Evolutionary conservation across 768 basidiomycete species (phyloP), one percentile per base, ranked within the genome.

Genomic region (Cyclocybe aegerita): DNA sequence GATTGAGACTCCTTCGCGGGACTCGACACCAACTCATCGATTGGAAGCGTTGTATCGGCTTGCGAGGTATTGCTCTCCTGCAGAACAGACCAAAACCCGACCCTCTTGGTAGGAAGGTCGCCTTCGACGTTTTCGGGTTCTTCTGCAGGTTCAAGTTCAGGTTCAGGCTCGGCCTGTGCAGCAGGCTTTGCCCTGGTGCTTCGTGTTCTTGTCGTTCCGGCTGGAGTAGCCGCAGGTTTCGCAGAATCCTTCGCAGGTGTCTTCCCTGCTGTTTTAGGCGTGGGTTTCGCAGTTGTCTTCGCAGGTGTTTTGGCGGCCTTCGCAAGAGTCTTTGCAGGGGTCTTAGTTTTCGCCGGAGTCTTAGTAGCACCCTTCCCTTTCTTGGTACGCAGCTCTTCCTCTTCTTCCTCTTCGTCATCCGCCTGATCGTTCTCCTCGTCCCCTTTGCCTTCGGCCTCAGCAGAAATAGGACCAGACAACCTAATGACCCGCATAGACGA

Each of bases 71-170:
- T 5, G 5, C 23, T 54, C 23, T 54, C 54, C n/a, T 55, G 56
- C 11, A 60, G 54, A 12, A 54, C 43, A 41, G 30, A 52, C 58
- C 57, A 60, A n/a, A 53, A 54, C 34, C 56, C 42, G 23, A 56
- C 7, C 10, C 4, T 23, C 23, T 23, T 23, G 3, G 23, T 5
- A 23, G 23, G 23, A 23, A 5, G 23, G 23, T 23, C 5, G 23
- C 4, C 7, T 10, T 33, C 12, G 15, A 7, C 37, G 48, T 29
- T 6, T 9, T 34, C 47, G 31, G 17, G 14, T 46, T 37, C 23
- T 42, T 47, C 4, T 44, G n/a, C 35, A 9, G 16, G 15, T 10
- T 29, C 35, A 44, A 23, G 33, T 42, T 43, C 35, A 14, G 34
- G n/a, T 41, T 47, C 41, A 15, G 23, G 33, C 9, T 35, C 48